Evolutionary conservation across 768 basidiomycete species (phyloP).

Genomic region (Lentinula sp.): DNA sequence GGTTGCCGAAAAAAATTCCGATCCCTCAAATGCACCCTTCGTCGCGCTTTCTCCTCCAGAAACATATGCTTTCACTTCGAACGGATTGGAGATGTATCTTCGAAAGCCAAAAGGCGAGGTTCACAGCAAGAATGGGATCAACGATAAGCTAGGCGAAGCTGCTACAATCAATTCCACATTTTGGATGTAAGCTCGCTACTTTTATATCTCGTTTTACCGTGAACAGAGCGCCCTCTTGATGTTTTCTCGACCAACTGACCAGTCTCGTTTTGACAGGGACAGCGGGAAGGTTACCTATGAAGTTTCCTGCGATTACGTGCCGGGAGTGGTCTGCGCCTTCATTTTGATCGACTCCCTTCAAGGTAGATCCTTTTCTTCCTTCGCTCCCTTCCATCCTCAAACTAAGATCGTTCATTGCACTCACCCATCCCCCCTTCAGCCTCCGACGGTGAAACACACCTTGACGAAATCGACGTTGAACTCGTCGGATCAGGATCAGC

Average conservation of each 20-base stretch:
- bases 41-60: slow-evolving; percentile 18
- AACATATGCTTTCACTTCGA: slow-evolving; percentile 15
- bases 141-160: slow-evolving; percentile 24
- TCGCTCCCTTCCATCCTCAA: background rate
- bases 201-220: background rate
- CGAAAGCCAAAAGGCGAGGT: slow-evolving; percentile 19
- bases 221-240: no score
- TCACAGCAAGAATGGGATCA: slow-evolving; percentile 16
- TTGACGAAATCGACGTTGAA: slow-evolving; percentile 31
- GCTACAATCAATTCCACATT: slow-evolving; percentile 31
- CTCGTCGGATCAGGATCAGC: slow-evolving; percentile 24
- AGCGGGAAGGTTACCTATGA: slow-evolving; percentile 23
- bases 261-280: slow-evolving; percentile 2
- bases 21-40: slow-evolving; percentile 11
- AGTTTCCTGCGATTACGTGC: slow-evolving; percentile 16
- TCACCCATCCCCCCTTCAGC: background rate
- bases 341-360: slow-evolving; percentile 23
- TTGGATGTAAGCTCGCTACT: slow-evolving; percentile 14
- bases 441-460: slow-evolving; percentile 3
- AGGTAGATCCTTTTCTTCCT: slow-evolving; percentile 3
- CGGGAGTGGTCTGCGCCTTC: slow-evolving; percentile 27
- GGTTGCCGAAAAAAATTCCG: background rate
- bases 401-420: background rate
- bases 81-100: slow-evolving; percentile 22
- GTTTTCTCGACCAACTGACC: background rate